Percentiles rank a stretch among this genome's conserved stretches.
Conservation (phyloP, 352 stramenopile species). For the Globisporangium mamillatum region DNA sequence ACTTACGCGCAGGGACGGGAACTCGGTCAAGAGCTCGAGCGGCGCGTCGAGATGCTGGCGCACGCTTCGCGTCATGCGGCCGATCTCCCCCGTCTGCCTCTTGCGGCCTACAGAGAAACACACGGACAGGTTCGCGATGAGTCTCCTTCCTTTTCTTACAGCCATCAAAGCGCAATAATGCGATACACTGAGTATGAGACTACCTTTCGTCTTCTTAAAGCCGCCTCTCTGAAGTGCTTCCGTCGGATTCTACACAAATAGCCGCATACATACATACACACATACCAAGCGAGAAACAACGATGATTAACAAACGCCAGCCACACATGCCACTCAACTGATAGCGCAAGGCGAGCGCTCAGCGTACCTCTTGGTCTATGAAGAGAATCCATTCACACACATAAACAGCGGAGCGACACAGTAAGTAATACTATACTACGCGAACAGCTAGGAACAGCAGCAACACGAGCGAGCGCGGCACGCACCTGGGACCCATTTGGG, state of each 20-base stretch:
- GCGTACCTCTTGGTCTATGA: conserved; percentile 50
- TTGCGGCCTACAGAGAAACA: conserved; percentile 44
- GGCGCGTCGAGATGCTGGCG: conserved; percentile 73
- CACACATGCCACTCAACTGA: background rate
- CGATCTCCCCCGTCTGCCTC: conserved; percentile 47
- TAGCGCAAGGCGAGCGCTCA: background rate
- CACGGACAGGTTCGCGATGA: background rate
- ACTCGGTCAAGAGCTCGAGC: conserved; percentile 66
- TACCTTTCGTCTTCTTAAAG: conserved; percentile 77
- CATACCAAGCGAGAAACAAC: background rate
- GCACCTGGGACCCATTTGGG: conserved; percentile 73
- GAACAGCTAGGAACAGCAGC: background rate
- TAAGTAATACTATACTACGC: background rate
- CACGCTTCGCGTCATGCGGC: conserved; percentile 75
- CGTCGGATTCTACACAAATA: conserved; percentile 43
- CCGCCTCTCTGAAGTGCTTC: conserved; percentile 57
- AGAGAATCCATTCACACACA: background rate
- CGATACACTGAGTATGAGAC: background rate
- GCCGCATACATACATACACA: background rate
- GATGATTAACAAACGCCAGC: background rate
- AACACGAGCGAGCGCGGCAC: background rate
- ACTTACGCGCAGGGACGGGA: conserved; percentile 48
- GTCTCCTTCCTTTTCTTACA: background rate
- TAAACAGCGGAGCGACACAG: background rate
- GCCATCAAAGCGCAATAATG: background rate